Base-by-base conservation (phyloP, 129 eudicot genomes). In the Deinandra increscens region DNA sequence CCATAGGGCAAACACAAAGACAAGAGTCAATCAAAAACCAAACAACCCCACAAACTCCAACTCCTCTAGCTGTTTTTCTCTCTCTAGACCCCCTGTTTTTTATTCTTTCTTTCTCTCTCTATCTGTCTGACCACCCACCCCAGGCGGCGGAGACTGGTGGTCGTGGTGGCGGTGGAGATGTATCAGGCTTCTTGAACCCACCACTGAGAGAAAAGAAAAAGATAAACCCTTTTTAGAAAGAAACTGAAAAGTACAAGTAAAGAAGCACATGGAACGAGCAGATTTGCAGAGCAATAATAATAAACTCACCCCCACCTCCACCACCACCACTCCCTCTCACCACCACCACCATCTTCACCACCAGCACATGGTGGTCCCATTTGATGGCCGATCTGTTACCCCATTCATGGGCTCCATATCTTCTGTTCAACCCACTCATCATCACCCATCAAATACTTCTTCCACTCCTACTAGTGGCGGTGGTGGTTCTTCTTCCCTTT, bases 371-470 rank as follows among this genome's bases (percentile, higher is more conserved):
- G 79, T 62, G 75, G 80, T 31, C 81, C 86, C 83, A 67, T 79
- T 76, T 72, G 87, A 83, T 64, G 64, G 75, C 69, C 81, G 79
- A 64, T 69, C 75, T 50, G 77, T 70, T 20, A 61, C 85, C 39
- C 83, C 87, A 45, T 86, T 86, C 64, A 80, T 83, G 78, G 78
- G 77, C 74, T 66, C 91, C 74, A 86, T 83, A 15, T 81, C 90
- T 17, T 81, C 90, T 17, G 76, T 66, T 36, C 86, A 78, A 48
- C 70, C 74, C 23, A 20, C 80, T 70, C 48, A 7, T 38, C n/a
- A n/a, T n/a, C n/a, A n/a, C n/a, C 67, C 73, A 7, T 18, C 58
- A 14, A 71, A 46, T 18, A 73, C 71, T 19, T 1, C 53, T 58
- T 3, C 72, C 22, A 36, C 69, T 64, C 49, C 64, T 33, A 37